Evolutionary conservation across 1,284 basidiomycete genomes (phyloP).

Genomic region (Neolentinus lepideus): DNA sequence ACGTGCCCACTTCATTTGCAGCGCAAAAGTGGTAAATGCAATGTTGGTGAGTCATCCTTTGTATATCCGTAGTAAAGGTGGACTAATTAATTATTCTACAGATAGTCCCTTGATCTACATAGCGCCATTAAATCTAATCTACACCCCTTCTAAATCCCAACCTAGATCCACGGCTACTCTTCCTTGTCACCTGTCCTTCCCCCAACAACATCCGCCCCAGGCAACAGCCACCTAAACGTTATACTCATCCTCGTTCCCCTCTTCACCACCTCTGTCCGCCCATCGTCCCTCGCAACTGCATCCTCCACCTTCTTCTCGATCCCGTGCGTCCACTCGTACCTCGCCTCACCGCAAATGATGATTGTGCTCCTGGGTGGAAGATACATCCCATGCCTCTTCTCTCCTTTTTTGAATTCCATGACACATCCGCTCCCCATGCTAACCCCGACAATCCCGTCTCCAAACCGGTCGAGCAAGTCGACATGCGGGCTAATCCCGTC

Average conservation of each 20-base stretch:
- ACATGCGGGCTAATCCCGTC: constrained; percentile 78
- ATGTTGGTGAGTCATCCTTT: background rate
- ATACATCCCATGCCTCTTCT: constrained; percentile 38
- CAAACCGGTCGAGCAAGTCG: constrained; percentile 69
- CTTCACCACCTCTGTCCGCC: constrained; percentile 23
- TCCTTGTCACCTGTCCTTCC: background rate
- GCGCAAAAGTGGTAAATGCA: too few species aligned
- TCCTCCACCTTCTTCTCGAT: constrained; percentile 50
- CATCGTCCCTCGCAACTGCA: constrained; percentile 26
- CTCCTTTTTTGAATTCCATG: constrained; percentile 51
- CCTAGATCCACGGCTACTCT: background rate
- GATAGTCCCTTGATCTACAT: background rate
- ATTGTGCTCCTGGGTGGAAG: constrained; percentile 62
- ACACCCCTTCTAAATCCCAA: background rate
- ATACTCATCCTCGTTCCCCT: constrained; percentile 62
- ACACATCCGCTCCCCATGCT: constrained; percentile 67
- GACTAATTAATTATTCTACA: background rate
- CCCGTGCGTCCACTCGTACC: constrained; percentile 63
- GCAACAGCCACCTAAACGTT: constrained; percentile 73
- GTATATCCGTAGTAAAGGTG: background rate
- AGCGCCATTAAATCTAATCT: background rate
- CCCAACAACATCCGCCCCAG: constrained; percentile 35
- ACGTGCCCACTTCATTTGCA: background rate
- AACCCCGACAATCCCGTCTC: constrained; percentile 75
- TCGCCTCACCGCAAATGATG: constrained; percentile 67